These are phyloP conservation scores for Rhynchosporium secalis DNA, from an alignment of 2,329 filamentous ascomycete species.

Conservation along the genomic window DNA sequence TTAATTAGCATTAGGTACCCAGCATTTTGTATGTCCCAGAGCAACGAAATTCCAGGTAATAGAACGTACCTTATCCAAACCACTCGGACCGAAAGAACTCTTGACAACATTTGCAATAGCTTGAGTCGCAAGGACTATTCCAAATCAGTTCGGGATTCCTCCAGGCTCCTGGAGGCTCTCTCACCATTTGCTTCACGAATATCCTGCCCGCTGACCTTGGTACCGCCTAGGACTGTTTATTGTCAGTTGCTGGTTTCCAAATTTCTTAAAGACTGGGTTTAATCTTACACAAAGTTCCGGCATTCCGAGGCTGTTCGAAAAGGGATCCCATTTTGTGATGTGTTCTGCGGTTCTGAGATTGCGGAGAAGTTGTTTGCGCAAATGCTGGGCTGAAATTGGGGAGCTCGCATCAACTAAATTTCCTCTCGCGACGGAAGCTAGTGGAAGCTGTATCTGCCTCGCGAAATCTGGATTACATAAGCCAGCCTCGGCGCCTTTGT, in stretches of 20 bases:
- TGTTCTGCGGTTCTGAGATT: slow-evolving; percentile 25
- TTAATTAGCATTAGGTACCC: neutral
- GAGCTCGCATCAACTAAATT: slow-evolving; percentile 20
- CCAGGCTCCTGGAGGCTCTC: slow-evolving; percentile 1
- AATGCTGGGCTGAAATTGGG: slow-evolving; percentile 18
- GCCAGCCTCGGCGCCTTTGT: slow-evolving; percentile 14
- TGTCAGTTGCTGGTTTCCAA: neutral
- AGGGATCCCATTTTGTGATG: slow-evolving; percentile 75
- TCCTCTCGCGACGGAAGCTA: slow-evolving; percentile 22
- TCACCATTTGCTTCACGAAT: neutral
- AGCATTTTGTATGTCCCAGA: neutral
- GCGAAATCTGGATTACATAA: neutral
- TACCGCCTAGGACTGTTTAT: slow-evolving; percentile 12
- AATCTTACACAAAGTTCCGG: slow-evolving; percentile 78
- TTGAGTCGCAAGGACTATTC: slow-evolving; percentile 83
- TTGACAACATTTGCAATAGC: slow-evolving; percentile 99
- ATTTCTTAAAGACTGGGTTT: neutral
- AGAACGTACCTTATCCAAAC: slow-evolving; percentile 70
- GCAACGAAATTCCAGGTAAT: neutral
- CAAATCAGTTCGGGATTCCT: slow-evolving; percentile 22
- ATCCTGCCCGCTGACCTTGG: slow-evolving; percentile 5
- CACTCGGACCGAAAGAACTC: slow-evolving; percentile 95
- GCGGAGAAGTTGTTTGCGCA: slow-evolving; percentile 15
- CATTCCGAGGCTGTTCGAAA: slow-evolving; percentile 91
- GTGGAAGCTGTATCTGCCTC: neutral